Evolutionary conservation across 306 rosid species (phyloP).

Genomic region (Lathyrus oleraceus): DNA sequence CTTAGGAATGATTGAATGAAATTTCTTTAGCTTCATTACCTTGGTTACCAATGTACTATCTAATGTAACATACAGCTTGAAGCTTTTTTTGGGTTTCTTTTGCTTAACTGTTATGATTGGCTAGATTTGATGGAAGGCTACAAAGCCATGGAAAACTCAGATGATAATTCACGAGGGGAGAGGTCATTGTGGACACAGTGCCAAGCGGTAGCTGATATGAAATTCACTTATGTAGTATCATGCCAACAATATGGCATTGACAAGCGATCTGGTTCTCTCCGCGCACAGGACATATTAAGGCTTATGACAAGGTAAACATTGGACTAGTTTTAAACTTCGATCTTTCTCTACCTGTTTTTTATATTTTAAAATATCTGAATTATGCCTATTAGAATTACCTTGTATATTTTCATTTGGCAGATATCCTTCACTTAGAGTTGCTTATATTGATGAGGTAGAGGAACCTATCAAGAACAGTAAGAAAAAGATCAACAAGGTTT

Average conservation of each 20-base stretch:
- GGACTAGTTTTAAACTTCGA: not conserved
- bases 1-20: slow-evolving; percentile 11
- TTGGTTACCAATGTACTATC: slow-evolving; percentile 5
- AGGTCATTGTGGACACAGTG: slow-evolving; percentile 89
- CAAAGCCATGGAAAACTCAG: slow-evolving; percentile 83
- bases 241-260: slow-evolving; percentile 96
- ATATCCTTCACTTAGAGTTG: slow-evolving; percentile 95
- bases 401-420: slow-evolving; percentile 47
- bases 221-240: slow-evolving; percentile 89
- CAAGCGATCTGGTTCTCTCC: slow-evolving; percentile 76
- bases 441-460: slow-evolving; percentile 94
- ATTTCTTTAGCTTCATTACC: not conserved
- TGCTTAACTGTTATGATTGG: slow-evolving; percentile 32
- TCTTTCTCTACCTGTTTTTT: not conserved
- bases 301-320: slow-evolving; percentile 82
- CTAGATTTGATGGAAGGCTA: slow-evolving; percentile 96
- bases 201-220: slow-evolving; percentile 96
- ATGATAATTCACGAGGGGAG: slow-evolving; percentile 70
- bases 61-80: not conserved
- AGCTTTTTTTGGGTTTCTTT: slow-evolving; percentile 1
- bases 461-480: slow-evolving; percentile 70
- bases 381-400: slow-evolving; percentile 1
- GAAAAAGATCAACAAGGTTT: slow-evolving; percentile 76
- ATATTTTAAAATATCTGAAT: slow-evolving; percentile 18
- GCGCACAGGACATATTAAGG: slow-evolving; percentile 82